Evolutionary conservation across 176 grass and related monocot species (phyloP).

Genomic region (Dactylis glomerata): DNA sequence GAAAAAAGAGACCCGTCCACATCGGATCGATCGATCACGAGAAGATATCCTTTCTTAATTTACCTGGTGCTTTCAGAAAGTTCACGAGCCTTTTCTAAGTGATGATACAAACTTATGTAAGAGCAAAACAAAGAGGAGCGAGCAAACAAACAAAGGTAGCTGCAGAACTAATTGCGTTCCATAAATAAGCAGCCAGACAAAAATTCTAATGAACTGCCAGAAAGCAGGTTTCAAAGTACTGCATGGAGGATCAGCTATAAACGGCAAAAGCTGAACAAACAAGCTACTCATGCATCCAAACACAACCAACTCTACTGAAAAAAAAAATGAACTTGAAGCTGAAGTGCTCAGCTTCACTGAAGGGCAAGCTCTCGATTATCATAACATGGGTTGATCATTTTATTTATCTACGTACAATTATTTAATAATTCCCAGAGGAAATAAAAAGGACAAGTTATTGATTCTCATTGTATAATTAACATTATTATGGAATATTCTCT

Average conservation of each 20-base stretch:
- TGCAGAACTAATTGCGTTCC: constrained; percentile 14
- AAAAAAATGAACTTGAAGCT: background rate
- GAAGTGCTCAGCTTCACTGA: background rate
- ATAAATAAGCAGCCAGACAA: constrained; percentile 11
- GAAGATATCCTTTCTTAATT: constrained; percentile 28
- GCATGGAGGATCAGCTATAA: background rate
- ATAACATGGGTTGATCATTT: background rate
- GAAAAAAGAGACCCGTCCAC: constrained; percentile 32
- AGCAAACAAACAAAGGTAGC: background rate
- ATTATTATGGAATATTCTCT: constrained; percentile 29
- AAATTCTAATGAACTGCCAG: background rate
- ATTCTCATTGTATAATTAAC: constrained; percentile 7
- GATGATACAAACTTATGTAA: background rate
- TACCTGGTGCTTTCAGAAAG: constrained; percentile 19
- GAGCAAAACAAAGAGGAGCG: background rate
- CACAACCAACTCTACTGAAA: background rate
- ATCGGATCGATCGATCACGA: constrained; percentile 47
- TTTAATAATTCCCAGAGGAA: background rate
- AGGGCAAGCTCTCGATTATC: background rate
- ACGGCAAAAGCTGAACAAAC: constrained; percentile 14
- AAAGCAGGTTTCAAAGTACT: constrained; percentile 28
- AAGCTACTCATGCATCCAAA: constrained; percentile 18
- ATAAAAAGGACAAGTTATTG: constrained; percentile 13
- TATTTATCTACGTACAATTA: background rate
- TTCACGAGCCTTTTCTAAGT: background rate